Evolutionary conservation across 2,329 filamentous ascomycete species (phyloP), one percentile per base, ranked within the genome.

Genomic region (Chaetomium sp.): DNA sequence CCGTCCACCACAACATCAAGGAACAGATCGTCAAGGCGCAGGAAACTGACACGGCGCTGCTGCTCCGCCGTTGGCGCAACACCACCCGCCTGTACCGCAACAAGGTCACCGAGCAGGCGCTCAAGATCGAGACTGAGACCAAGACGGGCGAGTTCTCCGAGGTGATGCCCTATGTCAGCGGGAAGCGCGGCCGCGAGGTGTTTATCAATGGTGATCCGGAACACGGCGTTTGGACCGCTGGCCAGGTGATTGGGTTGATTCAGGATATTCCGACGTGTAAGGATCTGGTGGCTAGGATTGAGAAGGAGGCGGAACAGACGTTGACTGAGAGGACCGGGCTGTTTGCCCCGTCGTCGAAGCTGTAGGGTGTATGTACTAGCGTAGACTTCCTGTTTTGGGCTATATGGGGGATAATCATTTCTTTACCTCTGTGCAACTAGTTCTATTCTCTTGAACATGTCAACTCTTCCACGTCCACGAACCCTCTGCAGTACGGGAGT

Each of bases 201-300:
- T 97, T 96, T 72, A 68, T 91, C 62, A 95, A 91, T 59, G 94
- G 94, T 14, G 94, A 99, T 68, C 82, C 88, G 52, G 88, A 99
- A 66, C 89, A 83, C 69, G 94, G 94, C 53, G 91, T 96, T 41
- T 99, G 94, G 94, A 97, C 94, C 19, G 91, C 92, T 7, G 94
- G 94, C 9, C 92, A 96, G 70, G 92, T 97, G 63, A 96, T 99
- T 62, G 89, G 89, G 5, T 70, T 94, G 54, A 94, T 94, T 59
- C 84, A 92, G 64, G 89, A 94, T 65, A 88, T 91, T 53, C 88
- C 88, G 7, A 89, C 86, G 0, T 92, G 89, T 67, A 79, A 80
- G 47, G 84, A 74, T 1, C 74, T 94, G 33, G 74, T 91, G 8
- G 76, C 76, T 63, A 80, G 89, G 55, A 91, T 94, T 64, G 88